A percentile compares a stretch with the other conserved stretches of the same genome.
phyloP scores from a whole-genome alignment of 805 yeast genomes.

The Priceomyces castillae region DNA sequence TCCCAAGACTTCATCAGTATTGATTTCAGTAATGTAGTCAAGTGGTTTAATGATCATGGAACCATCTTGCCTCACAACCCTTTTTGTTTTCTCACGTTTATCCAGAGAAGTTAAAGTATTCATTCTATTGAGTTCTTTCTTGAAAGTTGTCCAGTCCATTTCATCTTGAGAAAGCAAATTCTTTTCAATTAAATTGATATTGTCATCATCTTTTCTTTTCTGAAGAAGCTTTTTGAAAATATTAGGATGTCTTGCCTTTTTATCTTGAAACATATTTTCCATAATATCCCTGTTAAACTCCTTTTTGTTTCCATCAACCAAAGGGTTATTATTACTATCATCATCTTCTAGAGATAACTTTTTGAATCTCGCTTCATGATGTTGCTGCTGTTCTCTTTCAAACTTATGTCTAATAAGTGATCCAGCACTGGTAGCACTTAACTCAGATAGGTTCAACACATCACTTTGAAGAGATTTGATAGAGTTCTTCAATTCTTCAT shows the following conservation, averaged over 20 bases:
- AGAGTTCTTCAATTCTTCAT: constrained; percentile 38
- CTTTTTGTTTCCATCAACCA: constrained; percentile 3
- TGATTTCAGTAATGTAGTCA: constrained; percentile 41
- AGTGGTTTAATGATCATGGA: constrained; percentile 41
- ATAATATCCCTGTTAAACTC: constrained; percentile 26
- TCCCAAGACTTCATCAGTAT: constrained; percentile 34
- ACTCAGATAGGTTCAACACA: constrained; percentile 55
- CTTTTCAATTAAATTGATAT: constrained; percentile 30
- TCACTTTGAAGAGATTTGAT: constrained; percentile 44
- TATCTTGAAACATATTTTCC: constrained; percentile 43
- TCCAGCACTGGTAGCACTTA: constrained; percentile 89
- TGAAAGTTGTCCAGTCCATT: constrained; percentile 40
- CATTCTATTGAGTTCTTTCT: constrained; percentile 66
- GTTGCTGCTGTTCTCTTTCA: constrained; percentile 34
- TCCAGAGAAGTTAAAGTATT: constrained; percentile 67
- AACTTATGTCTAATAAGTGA: constrained; percentile 73
- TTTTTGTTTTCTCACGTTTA: constrained; percentile 63
- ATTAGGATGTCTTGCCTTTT: constrained; percentile 42
- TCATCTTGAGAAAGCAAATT: constrained; percentile 29
- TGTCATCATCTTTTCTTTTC: constrained; percentile 27
- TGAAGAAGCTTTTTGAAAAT: constrained; percentile 45
- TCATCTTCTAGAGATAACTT: constrained; percentile 22
- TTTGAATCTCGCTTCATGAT: constrained; percentile 14
- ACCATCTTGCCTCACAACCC: constrained; percentile 44
- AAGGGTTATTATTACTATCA: constrained; percentile 6